Evolutionary conservation across 1,139 yeast genomes (phyloP).

Genomic region (Geotrichum fermentans): DNA sequence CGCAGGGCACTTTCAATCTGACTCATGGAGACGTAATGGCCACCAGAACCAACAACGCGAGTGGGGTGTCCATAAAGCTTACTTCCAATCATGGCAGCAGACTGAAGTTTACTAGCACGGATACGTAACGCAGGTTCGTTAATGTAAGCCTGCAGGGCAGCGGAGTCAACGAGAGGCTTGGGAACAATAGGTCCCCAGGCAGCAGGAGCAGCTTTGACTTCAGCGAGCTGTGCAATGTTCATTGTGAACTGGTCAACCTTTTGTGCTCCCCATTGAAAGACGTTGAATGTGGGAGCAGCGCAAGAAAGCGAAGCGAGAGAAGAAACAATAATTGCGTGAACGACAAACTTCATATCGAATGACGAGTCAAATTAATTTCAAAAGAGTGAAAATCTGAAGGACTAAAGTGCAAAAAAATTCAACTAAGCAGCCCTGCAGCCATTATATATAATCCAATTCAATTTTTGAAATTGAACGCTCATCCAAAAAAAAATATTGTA

Average conservation of each 20-base stretch:
- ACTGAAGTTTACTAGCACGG: conserved; percentile 60
- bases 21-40: conserved; percentile 74
- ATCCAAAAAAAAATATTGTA: neutral
- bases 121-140: conserved; percentile 52
- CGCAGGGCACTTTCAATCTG: conserved; percentile 58
- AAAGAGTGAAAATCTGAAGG: neutral
- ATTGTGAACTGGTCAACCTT: conserved; percentile 13
- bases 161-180: conserved; percentile 38
- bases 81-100: conserved; percentile 57
- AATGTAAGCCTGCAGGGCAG: conserved; percentile 57
- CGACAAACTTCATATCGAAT: neutral
- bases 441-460: too few relatives aligned
- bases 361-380: neutral
- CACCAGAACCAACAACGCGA: conserved; percentile 86
- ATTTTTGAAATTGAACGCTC: too few relatives aligned
- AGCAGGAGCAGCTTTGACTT: neutral
- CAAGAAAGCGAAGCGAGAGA: conserved; percentile 8
- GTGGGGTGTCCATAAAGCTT: conserved; percentile 75
- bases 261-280: conserved; percentile 8
- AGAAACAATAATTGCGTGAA: conserved; percentile 1
- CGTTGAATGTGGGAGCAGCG: conserved; percentile 10
- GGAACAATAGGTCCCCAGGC: conserved; percentile 1
- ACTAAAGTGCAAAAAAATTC: neutral
- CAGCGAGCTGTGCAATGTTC: conserved; percentile 1
- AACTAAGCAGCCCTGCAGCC: too few relatives aligned